Base-by-base conservation (phyloP, 2,329 filamentous ascomycete species). In the Cladophialophora bantiana region DNA sequence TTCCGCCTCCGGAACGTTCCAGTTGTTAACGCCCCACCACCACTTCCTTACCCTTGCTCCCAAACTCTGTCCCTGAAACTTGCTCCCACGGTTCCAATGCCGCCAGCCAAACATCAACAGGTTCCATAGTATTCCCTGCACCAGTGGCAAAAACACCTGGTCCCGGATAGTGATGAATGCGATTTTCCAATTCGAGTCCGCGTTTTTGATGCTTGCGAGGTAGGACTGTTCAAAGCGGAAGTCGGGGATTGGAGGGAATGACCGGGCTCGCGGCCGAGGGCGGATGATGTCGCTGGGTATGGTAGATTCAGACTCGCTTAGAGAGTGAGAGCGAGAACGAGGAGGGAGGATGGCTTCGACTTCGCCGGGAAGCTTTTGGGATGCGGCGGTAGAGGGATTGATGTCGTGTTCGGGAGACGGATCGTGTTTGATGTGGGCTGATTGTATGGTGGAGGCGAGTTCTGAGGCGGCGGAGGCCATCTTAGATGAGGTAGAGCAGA, bases 171-270 rank as follows among this genome's bases (percentile, higher is more conserved):
- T 99, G 72, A 99, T 94, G 82, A 90, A 91, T 7, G 87, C 85
- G 36, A 99, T 87, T 77, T 88, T 88, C 82, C 90, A 89, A 88
- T 89, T 94, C 31, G 88, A 89, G 71, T 95, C 87, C 40, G 93
- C 93, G 64, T 88, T 84, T 71, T 90, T 87, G 73, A 99, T 91
- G 80, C 93, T 96, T 74, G 91, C 90, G 63, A 99, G 86, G 79
- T 99, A 99, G 84, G 94, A 97, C 85, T 99, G 95, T 82, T 99
- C 95, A 80, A 98, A 98, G 52, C 95, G 88, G 72, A 99, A 83
- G 81, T 99, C 95, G 3, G 88, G 88, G 55, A 90, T 77, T 3
- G 88, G 88, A 55, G 94, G 93, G 75, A 97, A 86, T n/a, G 76
- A 77, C 36, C 77, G 74, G 13, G 78, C 77, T 15, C 80, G 77